Conservation (phyloP, 192 early-diverging fungal genomes). For the Coemansia sp. region DNA sequence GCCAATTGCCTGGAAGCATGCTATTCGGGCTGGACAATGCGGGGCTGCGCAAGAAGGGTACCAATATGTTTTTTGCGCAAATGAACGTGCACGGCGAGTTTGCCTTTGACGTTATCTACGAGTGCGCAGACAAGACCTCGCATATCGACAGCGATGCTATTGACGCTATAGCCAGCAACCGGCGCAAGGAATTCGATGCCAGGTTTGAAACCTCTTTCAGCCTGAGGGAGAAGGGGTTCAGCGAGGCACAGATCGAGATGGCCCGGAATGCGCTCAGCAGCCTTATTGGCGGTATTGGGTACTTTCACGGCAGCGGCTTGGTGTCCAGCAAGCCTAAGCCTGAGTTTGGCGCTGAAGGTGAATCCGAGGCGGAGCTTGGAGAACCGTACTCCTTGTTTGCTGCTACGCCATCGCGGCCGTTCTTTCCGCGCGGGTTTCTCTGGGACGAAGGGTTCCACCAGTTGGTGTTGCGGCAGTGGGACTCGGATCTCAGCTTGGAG, state of each 20-base stretch:
- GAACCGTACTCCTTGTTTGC: conserved; percentile 72
- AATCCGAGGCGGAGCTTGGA: conserved; percentile 60
- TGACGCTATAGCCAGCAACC: conserved; percentile 12
- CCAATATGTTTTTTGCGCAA: conserved; percentile 33
- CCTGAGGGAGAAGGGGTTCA: conserved; percentile 63
- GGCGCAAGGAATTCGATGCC: conserved; percentile 58
- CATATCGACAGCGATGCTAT: conserved; percentile 26
- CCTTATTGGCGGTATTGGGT: conserved; percentile 88
- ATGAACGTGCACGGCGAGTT: conserved; percentile 40
- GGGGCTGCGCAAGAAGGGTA: conserved; percentile 13
- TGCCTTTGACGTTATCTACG: conserved; percentile 46
- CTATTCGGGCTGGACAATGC: conserved; percentile 60
- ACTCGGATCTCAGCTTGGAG: conserved; percentile 82
- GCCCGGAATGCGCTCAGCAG: conserved; percentile 77
- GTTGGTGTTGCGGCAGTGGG: conserved; percentile 79
- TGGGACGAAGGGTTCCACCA: conserved; percentile 97
- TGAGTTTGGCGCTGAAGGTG: conserved; percentile 56
- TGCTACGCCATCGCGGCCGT: conserved; percentile 82
- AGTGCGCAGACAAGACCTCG: conserved; percentile 20
- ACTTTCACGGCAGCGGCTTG: conserved; percentile 39
- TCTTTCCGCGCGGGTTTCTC: conserved; percentile 95
- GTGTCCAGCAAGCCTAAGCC: conserved; percentile 56
- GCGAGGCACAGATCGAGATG: conserved; percentile 60
- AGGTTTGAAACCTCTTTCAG: conserved; percentile 74
- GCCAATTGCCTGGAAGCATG: conserved; percentile 54